Evolutionary conservation across 2,329 filamentous ascomycete species (phyloP), one percentile per base, ranked within the genome.

Genomic region (Alternaria rosae): DNA sequence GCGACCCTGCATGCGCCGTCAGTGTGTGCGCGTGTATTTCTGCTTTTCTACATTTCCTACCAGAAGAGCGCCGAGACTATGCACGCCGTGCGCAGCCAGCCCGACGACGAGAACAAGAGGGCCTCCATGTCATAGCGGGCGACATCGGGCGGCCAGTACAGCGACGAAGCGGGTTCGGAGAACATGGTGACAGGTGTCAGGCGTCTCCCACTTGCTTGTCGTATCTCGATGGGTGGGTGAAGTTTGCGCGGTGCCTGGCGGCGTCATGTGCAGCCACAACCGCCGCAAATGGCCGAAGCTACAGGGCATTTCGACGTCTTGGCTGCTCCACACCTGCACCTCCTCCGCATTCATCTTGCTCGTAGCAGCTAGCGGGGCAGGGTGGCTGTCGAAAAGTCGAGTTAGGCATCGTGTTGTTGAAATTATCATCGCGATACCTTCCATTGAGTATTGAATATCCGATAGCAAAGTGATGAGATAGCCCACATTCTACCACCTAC

Each of bases 1-100:
- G 93, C 85, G 64, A 97, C 86, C 93, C 92, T 95, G 32, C 21
- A 47, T 4, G 23, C 50, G 17, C 6, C 21, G 12, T 55, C 38
- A 56, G 57, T 41, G 42, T 20, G 17, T 50, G 47, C 15, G 44
- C 43, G 26, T 56, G 25, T 13, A 25, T 45, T 21, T 42, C 7
- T 30, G 30, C 10, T 25, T 21, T 13, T 12, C 3, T 25, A 9
- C 20, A 42, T 10, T 54, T 21, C 70, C 30, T 70, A 77, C 76
- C 77, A 79, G 67, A 78, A 75, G 23, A 79, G 70, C 15, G 77
- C 77, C 11, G 70, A 72, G 42, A 77, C 67, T 17, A 78, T 70
- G 65, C 71, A 78, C 44, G 74, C 69, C 21, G 76, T 78, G 62
- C 75, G 70, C 54, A 79, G 68, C 77, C 76, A 79, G 52, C 70